These are phyloP conservation scores for Seminavis robusta DNA, from an alignment of 108 stramenopile genomes.

Conservation along the genomic window DNA sequence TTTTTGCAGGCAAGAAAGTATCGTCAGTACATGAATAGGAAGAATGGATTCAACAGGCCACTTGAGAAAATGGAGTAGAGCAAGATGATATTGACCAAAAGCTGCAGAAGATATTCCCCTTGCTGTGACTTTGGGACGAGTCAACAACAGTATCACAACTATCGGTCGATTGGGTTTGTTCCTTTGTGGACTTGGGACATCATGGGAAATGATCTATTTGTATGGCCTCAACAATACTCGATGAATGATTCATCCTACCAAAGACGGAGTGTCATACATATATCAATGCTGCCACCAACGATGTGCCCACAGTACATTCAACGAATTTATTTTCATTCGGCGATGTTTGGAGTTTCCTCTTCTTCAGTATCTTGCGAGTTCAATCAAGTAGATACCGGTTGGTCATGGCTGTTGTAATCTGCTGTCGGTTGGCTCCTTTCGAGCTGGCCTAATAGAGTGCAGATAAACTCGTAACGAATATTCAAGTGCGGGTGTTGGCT, in stretches of 20 bases:
- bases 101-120: not conserved
- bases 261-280: not conserved
- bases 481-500: no score
- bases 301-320: not conserved
- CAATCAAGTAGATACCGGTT: no score
- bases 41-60: constrained; percentile 90
- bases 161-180: not conserved
- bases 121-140: not conserved
- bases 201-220: not conserved
- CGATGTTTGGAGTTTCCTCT: no score
- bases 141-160: not conserved
- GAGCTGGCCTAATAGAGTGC: no score
- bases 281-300: not conserved
- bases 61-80: constrained; percentile 86
- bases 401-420: no score
- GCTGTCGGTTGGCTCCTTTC: no score
- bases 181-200: not conserved
- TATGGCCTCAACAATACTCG: no score
- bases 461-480: no score
- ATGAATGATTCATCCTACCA: not conserved
- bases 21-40: constrained; percentile 98
- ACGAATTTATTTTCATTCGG: no score
- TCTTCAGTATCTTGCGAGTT: no score
- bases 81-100: not conserved
- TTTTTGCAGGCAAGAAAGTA: constrained; percentile 93